Base-by-base conservation (phyloP, 495 filamentous ascomycete genomes). In the Glarea lozoyensis region DNA sequence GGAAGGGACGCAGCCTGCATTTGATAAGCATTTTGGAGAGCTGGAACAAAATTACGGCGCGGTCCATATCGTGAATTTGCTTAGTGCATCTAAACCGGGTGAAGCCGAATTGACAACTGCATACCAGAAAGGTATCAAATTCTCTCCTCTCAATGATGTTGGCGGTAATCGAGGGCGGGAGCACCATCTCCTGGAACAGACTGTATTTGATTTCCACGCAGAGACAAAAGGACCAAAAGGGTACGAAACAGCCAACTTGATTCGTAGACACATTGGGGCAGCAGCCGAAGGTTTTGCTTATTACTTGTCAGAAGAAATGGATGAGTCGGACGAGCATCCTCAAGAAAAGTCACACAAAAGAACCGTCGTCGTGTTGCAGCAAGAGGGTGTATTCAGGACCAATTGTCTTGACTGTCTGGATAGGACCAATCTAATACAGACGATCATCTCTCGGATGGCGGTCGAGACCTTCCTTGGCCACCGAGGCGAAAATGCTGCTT, bases 321-420 rank as follows among this genome's bases (percentile, higher is more conserved):
- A 77, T 30, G 73, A 81, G 44, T 36, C 50, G 1, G 40, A 48
- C 23, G 60, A 58, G 19, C 61, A 56, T 21, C 43, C 45, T 5
- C 13, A 45, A 4, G 61, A 61, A n/a, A 57, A 58, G 31, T 40
- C 57, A 15, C 56, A 59, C 31, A 65, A 60, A 37, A 67, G 72
- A 43, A 77, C 78, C 24, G 71, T 79, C 10, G 79, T 88, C 12
- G 72, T 94, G 18, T 63, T 94, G 13, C 87, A 94, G 53, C 92
- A 98, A 60, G 85, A 93, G 52, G 92, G 92, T 10, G 74, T 97
- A 12, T 98, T 98, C 56, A 76, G 92, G 37, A 95, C 88, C 0
- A 98, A 98, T 52, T 98, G 92, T 57, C 67, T 98, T 18, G 92
- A 98, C 59, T 98, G 92, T 59, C 71, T 98, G 18, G 92, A 98